Conservation (phyloP, 345 rosid genomes). For the Citrus trifoliata region DNA sequence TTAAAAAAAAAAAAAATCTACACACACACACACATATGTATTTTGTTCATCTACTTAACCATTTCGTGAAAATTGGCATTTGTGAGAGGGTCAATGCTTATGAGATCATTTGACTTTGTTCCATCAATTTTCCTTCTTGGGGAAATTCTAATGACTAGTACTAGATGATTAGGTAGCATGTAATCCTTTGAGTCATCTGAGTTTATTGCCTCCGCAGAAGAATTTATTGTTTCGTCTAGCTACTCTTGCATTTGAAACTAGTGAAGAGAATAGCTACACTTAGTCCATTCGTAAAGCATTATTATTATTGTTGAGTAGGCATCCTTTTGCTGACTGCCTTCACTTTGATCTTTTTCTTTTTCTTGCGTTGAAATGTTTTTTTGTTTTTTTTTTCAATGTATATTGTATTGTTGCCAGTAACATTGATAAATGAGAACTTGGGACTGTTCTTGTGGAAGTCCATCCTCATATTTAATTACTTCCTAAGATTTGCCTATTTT, state of each 20-base stretch:
- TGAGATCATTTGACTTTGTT: slow-evolving; percentile 21
- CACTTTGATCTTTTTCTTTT: slow-evolving; percentile 1
- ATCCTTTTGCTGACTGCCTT: background rate
- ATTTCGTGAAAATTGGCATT: background rate
- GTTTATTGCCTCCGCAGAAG: background rate
- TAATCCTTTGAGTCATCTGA: background rate
- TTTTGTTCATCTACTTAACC: background rate
- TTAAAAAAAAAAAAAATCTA: background rate
- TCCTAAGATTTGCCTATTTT: background rate
- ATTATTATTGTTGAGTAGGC: background rate
- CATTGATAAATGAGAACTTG: background rate
- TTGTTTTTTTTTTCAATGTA: too few species aligned
- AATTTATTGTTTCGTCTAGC: background rate
- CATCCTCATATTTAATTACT: background rate
- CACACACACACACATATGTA: background rate
- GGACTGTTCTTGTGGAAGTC: background rate
- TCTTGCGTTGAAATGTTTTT: too few species aligned
- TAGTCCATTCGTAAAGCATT: background rate
- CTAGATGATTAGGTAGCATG: background rate
- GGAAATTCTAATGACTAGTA: background rate
- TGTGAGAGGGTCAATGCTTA: background rate
- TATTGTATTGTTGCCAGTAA: background rate
- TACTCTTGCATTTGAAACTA: background rate
- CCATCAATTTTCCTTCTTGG: slow-evolving; percentile 16
- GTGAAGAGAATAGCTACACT: background rate